Base-by-base conservation (phyloP, 1,284 basidiomycete species). In the Trichosporon asahii region DNA sequence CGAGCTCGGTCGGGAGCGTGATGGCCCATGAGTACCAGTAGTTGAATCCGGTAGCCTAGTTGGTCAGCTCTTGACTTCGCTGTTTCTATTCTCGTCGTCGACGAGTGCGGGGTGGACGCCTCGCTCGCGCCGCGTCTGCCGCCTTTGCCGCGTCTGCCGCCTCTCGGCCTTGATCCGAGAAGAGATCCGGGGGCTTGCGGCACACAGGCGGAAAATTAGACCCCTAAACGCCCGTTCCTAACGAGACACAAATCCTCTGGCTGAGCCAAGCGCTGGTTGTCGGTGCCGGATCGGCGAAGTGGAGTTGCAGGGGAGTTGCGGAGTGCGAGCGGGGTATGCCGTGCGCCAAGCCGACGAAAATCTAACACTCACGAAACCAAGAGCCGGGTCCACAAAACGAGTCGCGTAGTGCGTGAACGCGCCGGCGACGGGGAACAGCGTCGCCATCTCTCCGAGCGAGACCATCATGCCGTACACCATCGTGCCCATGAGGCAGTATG, bases 341-440 rank as follows among this genome's bases (percentile, higher is more conserved):
- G 12, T 14, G 12, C 11, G 37, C 37, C 12, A 18, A 12, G 37
- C 37, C 37, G 15, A 44, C n/a, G 40, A 44, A 65, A 31, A 14
- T 3, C n/a, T 33, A 33, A 23, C 7, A 65, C 64, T 69, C 35
- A 65, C 85, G 70, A 86, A 86, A 21, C 85, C 85, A 14, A 87
- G 75, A 12, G 85, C 82, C 8, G 85, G 85, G 71, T 87, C 85
- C 68, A 87, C 84, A 77, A 88, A 88, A 23, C 87, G 85, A 18
- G 78, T 72, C 11, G 79, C 77, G 64, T 82, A 82, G 67, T 82
- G 80, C 12, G 82, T 82, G 76, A 83, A 83, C 15, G 76, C 80
- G 31, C 83, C 83, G 1, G 81, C 69, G 23, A 82, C 77, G 5
- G 83, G 82, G 72, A 76, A 79, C 18, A 84, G 73, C 18, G 84